A percentile compares a stretch with the other conserved stretches of the same genome.
These are phyloP conservation scores for Alternaria sp. DNA, from an alignment of 2,329 filamentous ascomycete species.

Conservation along the genomic window DNA sequence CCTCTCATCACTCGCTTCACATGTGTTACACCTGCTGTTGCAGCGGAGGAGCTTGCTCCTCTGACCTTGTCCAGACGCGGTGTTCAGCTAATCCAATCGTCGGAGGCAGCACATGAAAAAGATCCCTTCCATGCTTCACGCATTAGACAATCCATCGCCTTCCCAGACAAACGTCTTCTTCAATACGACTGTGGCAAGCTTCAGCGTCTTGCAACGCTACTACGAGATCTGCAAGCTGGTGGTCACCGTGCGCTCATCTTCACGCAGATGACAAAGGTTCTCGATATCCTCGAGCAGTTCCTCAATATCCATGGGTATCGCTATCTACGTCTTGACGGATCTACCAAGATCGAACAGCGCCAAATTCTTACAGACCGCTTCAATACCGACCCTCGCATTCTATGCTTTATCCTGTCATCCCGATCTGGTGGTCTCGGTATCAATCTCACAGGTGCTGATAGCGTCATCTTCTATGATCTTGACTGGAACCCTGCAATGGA, in stretches of 20 bases:
- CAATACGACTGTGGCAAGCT: conserved; percentile 99
- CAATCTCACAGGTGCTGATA: conserved; percentile 95
- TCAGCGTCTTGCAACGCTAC: conserved; percentile 84
- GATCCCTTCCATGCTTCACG: conserved; percentile 95
- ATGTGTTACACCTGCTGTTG: conserved; percentile 88
- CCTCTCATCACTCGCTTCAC: conserved; percentile 85
- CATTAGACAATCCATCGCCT: conserved; percentile 92
- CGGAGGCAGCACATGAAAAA: conserved; percentile 63
- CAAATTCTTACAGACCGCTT: conserved; percentile 96
- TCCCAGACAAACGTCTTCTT: conserved; percentile 93
- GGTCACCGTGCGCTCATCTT: conserved; percentile 97
- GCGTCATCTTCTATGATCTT: conserved; percentile 98
- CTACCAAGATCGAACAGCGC: conserved; percentile 93
- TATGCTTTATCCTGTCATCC: conserved; percentile 95
- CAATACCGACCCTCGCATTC: conserved; percentile 91
- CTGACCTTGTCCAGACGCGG: conserved; percentile 69
- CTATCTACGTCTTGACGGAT: conserved; percentile 94
- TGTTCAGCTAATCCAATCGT: conserved; percentile 64
- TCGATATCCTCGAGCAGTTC: conserved; percentile 97
- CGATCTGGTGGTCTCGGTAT: conserved; percentile 94
- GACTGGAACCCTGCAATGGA: conserved; percentile 99
- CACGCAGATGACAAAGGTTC: conserved; percentile 98
- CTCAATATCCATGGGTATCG: conserved; percentile 98
- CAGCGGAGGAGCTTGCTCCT: conserved; percentile 78
- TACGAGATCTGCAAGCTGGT: conserved; percentile 86